These are phyloP conservation scores for Tricholoma terreum DNA, from an alignment of 768 basidiomycete genomes.

Conservation along the genomic window DNA sequence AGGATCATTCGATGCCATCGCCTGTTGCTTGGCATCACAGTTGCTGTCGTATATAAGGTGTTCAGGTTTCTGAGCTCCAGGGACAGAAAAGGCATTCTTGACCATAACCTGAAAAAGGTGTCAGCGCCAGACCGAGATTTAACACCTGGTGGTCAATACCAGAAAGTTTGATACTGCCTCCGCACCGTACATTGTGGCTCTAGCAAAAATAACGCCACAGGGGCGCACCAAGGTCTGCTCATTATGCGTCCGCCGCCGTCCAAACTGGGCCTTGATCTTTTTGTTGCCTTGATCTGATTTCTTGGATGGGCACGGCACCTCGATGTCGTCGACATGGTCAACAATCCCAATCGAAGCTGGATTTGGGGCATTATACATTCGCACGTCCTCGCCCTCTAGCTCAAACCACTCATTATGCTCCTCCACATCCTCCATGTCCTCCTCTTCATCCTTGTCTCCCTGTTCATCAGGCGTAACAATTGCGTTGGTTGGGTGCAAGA, in stretches of 20 bases:
- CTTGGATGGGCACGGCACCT: background rate
- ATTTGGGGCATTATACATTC: background rate
- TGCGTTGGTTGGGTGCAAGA: background rate
- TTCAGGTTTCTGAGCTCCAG: conserved; percentile 6
- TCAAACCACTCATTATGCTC: background rate
- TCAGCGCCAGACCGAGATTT: background rate
- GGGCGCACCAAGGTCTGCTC: conserved; percentile 23
- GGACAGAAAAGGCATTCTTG: conserved; percentile 18
- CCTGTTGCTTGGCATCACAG: conserved; percentile 17
- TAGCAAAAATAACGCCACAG: conserved; percentile 26
- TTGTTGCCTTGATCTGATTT: conserved; percentile 17
- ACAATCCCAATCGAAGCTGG: background rate
- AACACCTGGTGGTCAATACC: conserved; percentile 1
- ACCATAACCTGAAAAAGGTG: conserved; percentile 9
- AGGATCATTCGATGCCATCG: conserved; percentile 10
- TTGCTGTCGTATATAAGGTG: conserved; percentile 25
- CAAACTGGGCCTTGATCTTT: conserved; percentile 22
- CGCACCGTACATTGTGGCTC: conserved; percentile 26
- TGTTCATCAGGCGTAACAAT: background rate
- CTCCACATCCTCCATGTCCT: background rate
- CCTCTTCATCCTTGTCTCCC: background rate
- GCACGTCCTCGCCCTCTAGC: background rate
- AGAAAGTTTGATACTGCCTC: conserved; percentile 20
- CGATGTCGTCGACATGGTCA: background rate
- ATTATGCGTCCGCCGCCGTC: conserved; percentile 27